Evolutionary conservation across 2,329 filamentous ascomycete species (phyloP), one percentile per base, ranked within the genome.

Genomic region (Davidsoniella eucalypti): DNA sequence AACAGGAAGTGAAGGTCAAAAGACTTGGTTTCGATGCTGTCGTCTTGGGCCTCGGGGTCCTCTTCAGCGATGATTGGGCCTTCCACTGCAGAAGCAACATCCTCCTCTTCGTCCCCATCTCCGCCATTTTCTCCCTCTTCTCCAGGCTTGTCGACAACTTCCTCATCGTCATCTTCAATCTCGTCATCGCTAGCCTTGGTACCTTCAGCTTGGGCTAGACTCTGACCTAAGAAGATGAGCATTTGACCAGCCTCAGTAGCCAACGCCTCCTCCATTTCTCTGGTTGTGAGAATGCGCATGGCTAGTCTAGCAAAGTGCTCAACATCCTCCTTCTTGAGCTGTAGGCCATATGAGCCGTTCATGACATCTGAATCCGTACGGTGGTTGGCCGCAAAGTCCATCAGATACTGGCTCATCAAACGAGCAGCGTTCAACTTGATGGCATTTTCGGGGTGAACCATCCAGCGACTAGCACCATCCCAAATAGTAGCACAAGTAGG

Each of bases 231-330:
- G 69, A 94, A 94, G 37, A 90, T 72, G 36, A 94, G 69, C 55
- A 94, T 87, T 56, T 87, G 83, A 3, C 85, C 78, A 10, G 80
- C 80, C 61, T 94, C 86, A 40, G 77, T 72, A 1, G 84, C 84
- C n/a, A 96, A 69, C 8, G 78, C 72, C 58, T 92, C 82, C 14
- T 81, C 79, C 6, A 90, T 65, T 21, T 78, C 75, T 49, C 47
- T 73, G 0, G 74, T 70, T 0, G 77, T 77, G 42, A 94, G 61
- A 16, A 75, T 70, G 44, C 67, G 63, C 6, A 75, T 64, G 0
- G 65, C 64, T 10, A 72, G 63, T 12, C 69, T 67, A 54, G 72
- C 76, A 63, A 71, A 73, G 61, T 67, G 76, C 64, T 67, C 64
- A 65, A 93, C 77, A 52, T 80, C 78, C 2, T 77, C 71, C 10